Base-by-base conservation (phyloP, 2,329 filamentous ascomycete species). In the Cytospora leucostoma region DNA sequence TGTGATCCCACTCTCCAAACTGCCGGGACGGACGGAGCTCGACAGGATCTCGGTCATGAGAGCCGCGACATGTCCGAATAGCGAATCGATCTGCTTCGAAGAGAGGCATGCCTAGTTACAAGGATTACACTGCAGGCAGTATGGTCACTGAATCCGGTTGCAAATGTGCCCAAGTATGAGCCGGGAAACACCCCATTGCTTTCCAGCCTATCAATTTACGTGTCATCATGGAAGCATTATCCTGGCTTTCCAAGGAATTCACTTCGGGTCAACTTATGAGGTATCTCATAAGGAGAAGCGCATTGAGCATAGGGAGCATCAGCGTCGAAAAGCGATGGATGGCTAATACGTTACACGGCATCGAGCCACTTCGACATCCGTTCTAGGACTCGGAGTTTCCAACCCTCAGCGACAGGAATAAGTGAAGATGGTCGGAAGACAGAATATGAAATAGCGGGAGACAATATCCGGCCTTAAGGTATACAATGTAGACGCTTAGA, bases 11-110 rank as follows among this genome's bases (percentile, higher is more conserved):
- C 38, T 27, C 50, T 21, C 51, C 56, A 40, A 50, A 10, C 50
- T 51, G 59, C 38, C 51, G 63, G 59, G 34, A 38, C 40, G 38
- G 55, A 51, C 27, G 35, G 59, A 40, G 55, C 40, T 56, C 34
- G 53, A 32, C 51, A 62, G 59, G 12, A 56, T 47, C 40, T 58
- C 33, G 34, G n/a, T 50, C 32, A 13, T 50, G 40, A 15, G 52
- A 38, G 11, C 47, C 40, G 50, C 59, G 37, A 17, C 37, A 44
- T 19, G 8, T 21, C n/a, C 50, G 15, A 55, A 55, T 15, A 33
- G 51, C 52, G 37, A 19, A 55, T 27, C 51, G 19, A 21, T 52
- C 38, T 49, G 19, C 37, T 40, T 54, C 19, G 15, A 3, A 15
- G 38, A 37, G 15, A 3, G 19, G 19, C 19, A 27, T 11, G 8